Conservation (phyloP, 805 yeast species). For the Hanseniaspora nectarophila region DNA sequence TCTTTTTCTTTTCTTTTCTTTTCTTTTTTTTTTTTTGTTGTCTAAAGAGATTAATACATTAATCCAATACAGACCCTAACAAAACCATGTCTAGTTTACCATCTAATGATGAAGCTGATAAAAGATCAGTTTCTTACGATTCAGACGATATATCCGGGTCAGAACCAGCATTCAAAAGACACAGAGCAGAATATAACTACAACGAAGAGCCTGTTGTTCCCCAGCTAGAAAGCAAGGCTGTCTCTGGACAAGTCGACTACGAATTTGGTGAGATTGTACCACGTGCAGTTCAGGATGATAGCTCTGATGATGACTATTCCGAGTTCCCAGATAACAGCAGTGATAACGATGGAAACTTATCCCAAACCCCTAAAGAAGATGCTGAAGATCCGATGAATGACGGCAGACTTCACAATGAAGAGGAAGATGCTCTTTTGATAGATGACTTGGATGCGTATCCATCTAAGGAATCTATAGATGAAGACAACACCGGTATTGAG, state of each 20-base stretch:
- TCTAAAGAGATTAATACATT: too few relatives aligned
- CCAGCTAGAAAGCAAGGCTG: background rate
- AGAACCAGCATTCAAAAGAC: constrained; percentile 5
- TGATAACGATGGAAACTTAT: constrained; percentile 17
- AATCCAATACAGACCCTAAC: too few relatives aligned
- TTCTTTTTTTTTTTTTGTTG: too few relatives aligned
- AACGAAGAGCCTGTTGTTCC: constrained; percentile 5
- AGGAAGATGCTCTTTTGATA: constrained; percentile 11
- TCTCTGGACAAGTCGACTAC: background rate
- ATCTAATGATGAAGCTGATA: background rate
- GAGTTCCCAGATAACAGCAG: constrained; percentile 25
- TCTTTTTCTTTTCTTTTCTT: too few relatives aligned
- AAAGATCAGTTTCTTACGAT: background rate
- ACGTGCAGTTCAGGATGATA: constrained; percentile 22
- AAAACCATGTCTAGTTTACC: background rate
- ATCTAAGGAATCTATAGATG: constrained; percentile 20
- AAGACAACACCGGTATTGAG: constrained; percentile 16
- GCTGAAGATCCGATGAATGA: constrained; percentile 12
- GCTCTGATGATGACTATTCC: constrained; percentile 31
- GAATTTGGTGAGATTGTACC: constrained; percentile 6
- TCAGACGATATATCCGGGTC: background rate
- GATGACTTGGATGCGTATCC: constrained; percentile 14
- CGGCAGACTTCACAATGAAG: constrained; percentile 12
- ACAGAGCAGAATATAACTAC: background rate
- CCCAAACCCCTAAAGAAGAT: background rate